These are phyloP conservation scores for Vanderwaltozyma polyspora DNA, from an alignment of 805 yeast genomes.

Conservation along the genomic window DNA sequence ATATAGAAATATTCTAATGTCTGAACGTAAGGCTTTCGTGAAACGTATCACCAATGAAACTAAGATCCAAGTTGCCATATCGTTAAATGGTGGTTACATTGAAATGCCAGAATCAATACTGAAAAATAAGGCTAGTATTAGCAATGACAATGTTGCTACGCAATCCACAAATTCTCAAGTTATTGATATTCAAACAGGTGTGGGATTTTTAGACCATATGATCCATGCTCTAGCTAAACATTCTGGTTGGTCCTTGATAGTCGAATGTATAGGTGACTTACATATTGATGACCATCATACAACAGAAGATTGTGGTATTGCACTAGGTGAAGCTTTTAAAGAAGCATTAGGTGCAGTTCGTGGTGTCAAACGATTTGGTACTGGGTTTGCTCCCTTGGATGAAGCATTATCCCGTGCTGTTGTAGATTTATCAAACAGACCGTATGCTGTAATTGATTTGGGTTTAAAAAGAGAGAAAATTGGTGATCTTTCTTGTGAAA, in stretches of 20 bases:
- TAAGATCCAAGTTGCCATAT: conserved; percentile 73
- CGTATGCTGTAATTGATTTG: conserved; percentile 79
- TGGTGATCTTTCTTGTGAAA: conserved; percentile 86
- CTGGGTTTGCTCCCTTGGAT: conserved; percentile 90
- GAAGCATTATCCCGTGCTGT: conserved; percentile 94
- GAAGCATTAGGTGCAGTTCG: conserved; percentile 78
- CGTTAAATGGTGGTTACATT: conserved; percentile 77
- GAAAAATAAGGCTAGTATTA: conserved; percentile 20
- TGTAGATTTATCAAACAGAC: conserved; percentile 89
- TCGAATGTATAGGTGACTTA: conserved; percentile 87
- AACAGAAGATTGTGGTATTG: conserved; percentile 90
- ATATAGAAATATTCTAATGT: conserved; percentile 4
- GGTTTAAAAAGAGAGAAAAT: conserved; percentile 87
- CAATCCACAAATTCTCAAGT: conserved; percentile 62
- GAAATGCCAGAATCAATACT: conserved; percentile 51
- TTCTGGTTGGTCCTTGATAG: conserved; percentile 85
- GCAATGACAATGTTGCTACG: conserved; percentile 42
- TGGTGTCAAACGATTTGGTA: conserved; percentile 89
- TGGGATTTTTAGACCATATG: conserved; percentile 96
- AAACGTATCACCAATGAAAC: conserved; percentile 83
- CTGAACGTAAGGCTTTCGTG: conserved; percentile 27
- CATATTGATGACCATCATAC: conserved; percentile 97
- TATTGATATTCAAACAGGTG: conserved; percentile 77
- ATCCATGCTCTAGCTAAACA: conserved; percentile 94
- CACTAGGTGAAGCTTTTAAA: conserved; percentile 82